phyloP scores from a whole-genome alignment of 1,139 yeast species.

The Hyphopichia fennica region DNA sequence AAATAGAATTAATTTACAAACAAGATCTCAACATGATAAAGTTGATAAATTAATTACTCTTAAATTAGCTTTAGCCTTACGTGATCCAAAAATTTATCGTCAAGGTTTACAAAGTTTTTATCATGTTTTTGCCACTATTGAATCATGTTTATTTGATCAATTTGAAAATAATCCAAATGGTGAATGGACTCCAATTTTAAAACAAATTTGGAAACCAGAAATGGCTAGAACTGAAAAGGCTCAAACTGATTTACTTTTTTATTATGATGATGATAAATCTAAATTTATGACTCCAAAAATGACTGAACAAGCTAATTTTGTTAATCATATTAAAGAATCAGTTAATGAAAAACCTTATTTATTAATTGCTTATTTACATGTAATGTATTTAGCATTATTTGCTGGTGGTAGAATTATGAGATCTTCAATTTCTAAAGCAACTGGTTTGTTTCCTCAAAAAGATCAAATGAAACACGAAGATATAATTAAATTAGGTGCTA shows the following conservation, averaged over 20 bases:
- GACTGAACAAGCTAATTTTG: constrained; percentile 61
- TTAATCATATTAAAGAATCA: constrained; percentile 55
- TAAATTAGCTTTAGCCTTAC: constrained; percentile 70
- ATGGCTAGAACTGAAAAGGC: constrained; percentile 62
- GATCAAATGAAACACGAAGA: constrained; percentile 64
- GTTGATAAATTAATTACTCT: constrained; percentile 69
- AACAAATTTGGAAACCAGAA: constrained; percentile 68
- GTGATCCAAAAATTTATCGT: constrained; percentile 74
- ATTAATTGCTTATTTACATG: constrained; percentile 81
- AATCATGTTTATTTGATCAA: constrained; percentile 52
- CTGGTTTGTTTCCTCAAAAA: constrained; percentile 74
- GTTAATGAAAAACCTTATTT: constrained; percentile 67
- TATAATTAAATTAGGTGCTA: constrained; percentile 61
- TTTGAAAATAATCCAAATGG: constrained; percentile 33
- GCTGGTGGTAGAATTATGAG: constrained; percentile 83
- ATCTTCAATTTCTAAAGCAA: constrained; percentile 62
- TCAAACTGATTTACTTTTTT: constrained; percentile 64
- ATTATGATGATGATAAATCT: constrained; percentile 54
- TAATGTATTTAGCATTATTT: constrained; percentile 79
- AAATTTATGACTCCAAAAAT: constrained; percentile 60
- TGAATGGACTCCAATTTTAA: constrained; percentile 45
- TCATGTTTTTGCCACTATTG: constrained; percentile 72
- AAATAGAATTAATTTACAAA: constrained; percentile 72
- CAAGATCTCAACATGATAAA: constrained; percentile 64
- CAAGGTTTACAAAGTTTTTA: constrained; percentile 80